Base-by-base conservation (phyloP, 2,329 filamentous ascomycete genomes). In the Epichloe gansuensis region DNA sequence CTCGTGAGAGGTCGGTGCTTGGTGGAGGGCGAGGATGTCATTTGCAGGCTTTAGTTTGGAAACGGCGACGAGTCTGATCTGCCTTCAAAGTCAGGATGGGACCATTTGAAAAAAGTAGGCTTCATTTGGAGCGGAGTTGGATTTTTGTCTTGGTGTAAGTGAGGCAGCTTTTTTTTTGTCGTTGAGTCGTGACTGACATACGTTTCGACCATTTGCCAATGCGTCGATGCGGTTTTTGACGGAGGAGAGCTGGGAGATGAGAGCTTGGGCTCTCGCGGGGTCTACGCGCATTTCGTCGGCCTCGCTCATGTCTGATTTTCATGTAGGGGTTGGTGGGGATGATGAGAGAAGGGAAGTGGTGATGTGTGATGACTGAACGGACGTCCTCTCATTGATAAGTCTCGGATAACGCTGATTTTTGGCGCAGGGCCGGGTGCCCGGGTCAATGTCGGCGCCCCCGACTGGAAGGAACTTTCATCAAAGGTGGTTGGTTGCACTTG, bases 41-140 rank as follows among this genome's bases (percentile, higher is more conserved):
- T 87, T 87, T 54, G 84, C 88, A 13, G 93, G 91, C 71, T 98
- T 97, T 58, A 96, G 77, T 70, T 98, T 98, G 41, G 90, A 96
- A 48, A 98, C 93, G 31, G 93, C 91, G 42, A 98, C 89, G 40
- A 98, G 78, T 46, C 93, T 84, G 56, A 91, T 79, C 83, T 88
- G 38, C 17, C 23, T 50, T 21, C 21, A 47, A 48, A 25, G 48
- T 51, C 40, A 52, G 48, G 44, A 25, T 47, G 15, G 41, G 48
- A 12, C 43, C 23, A 21, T 27, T 6, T 11, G 9, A 21, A 7
- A 11, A 31, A 9, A 31, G 27, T 4, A 11, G 5, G 12, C 4
- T 34, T 36, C 21, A 35, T 38, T 11, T 8, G 23, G 36, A 46
- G 12, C 7, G 8, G 40, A 9, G n/a, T 7, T 31, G 23, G 9